Percentiles rank a stretch among this genome's conserved stretches.
phyloP scores from a whole-genome alignment of 495 filamentous ascomycete genomes.

The Xylaria venustula region DNA sequence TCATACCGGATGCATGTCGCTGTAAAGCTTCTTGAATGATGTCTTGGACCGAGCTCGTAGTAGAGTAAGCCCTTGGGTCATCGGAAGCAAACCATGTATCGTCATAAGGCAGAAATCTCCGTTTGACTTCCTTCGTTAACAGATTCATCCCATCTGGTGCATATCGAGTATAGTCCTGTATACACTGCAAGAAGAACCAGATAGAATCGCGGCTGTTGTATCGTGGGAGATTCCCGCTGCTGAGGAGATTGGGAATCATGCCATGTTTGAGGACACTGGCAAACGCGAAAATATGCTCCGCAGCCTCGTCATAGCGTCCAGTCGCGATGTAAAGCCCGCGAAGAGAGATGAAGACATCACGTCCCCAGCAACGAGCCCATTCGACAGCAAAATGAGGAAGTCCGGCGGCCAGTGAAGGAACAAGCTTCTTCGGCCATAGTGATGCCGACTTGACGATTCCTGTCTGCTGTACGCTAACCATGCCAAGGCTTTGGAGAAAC shows the following conservation, averaged over 20 bases:
- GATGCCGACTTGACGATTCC: conserved; percentile 87
- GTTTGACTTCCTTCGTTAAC: conserved; percentile 70
- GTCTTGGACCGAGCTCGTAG: conserved; percentile 75
- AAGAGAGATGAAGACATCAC: conserved; percentile 94
- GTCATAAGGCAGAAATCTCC: conserved; percentile 93
- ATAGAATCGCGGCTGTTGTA: conserved; percentile 96
- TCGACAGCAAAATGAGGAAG: conserved; percentile 91
- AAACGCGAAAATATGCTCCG: conserved; percentile 93
- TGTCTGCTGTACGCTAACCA: conserved; percentile 88
- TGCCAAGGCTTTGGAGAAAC: conserved; percentile 80
- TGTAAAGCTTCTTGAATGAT: conserved; percentile 92
- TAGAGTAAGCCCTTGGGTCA: conserved; percentile 83
- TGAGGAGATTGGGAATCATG: conserved; percentile 95
- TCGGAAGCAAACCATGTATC: conserved; percentile 85
- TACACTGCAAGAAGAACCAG: conserved; percentile 94
- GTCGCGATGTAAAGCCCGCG: conserved; percentile 87
- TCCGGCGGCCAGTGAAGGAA: conserved; percentile 88
- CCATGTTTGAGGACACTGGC: conserved; percentile 96
- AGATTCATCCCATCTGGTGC: conserved; percentile 75
- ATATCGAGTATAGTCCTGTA: conserved; percentile 88
- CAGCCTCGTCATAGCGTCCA: conserved; percentile 81
- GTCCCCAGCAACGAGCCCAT: conserved; percentile 96
- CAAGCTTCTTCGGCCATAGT: conserved; percentile 77
- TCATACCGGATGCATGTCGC: conserved; percentile 83
- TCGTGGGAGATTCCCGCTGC: conserved; percentile 81